A percentile compares a stretch with the other conserved stretches of the same genome.
Conservation (phyloP, 768 basidiomycete genomes). For the Coprinopsis cinerea region DNA sequence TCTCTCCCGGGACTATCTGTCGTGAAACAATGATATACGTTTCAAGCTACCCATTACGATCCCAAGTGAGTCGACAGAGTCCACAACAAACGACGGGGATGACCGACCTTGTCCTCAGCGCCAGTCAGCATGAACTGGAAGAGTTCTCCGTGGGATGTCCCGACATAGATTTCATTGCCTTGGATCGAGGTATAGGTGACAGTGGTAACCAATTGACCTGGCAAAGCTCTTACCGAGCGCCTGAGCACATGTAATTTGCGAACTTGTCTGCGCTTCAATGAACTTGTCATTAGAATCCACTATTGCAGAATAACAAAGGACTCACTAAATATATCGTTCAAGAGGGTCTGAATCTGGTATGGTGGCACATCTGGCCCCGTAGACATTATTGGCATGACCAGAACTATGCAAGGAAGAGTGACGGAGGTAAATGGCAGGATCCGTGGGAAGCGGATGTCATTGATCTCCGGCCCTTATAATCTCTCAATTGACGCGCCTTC, state of each 20-base stretch:
- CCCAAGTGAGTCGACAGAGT: too few relatives aligned
- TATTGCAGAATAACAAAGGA: too few relatives aligned
- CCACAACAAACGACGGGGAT: background rate
- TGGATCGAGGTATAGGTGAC: background rate
- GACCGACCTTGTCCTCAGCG: slow-evolving; percentile 43
- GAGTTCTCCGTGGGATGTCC: slow-evolving; percentile 80
- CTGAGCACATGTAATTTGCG: slow-evolving; percentile 44
- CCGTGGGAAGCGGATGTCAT: too few relatives aligned
- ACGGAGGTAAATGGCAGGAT: too few relatives aligned
- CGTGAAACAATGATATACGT: slow-evolving; percentile 65
- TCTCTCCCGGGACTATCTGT: slow-evolving; percentile 61
- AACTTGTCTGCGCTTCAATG: slow-evolving; percentile 10
- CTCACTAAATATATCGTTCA: slow-evolving; percentile 29
- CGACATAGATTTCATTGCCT: slow-evolving; percentile 86
- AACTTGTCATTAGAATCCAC: too few relatives aligned
- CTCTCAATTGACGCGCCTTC: background rate
- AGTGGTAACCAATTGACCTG: background rate
- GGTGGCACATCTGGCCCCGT: slow-evolving; percentile 38
- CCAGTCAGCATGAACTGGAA: slow-evolving; percentile 71
- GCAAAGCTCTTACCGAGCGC: slow-evolving; percentile 43
- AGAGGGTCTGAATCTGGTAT: slow-evolving; percentile 48
- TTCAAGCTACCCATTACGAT: slow-evolving; percentile 33
- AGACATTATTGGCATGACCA: slow-evolving; percentile 10
- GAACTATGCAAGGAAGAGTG: background rate
- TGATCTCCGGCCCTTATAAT: background rate